Evolutionary conservation across 179 eudicot genomes (phyloP).

Genomic region (Spinacia oleracea): DNA sequence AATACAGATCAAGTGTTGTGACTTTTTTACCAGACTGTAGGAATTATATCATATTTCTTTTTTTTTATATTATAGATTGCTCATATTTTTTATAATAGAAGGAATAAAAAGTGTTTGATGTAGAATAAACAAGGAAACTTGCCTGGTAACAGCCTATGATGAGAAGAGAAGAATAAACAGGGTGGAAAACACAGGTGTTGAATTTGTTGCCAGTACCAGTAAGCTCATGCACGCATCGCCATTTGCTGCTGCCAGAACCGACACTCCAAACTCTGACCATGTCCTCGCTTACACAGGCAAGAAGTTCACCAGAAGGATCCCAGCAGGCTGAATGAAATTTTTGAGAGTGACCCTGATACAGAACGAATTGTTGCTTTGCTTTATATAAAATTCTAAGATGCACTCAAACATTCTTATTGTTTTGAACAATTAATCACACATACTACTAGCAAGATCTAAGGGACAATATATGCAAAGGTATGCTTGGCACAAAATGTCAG

Average conservation of each 20-base stretch:
- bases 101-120: background rate
- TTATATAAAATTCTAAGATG: background rate
- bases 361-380: background rate
- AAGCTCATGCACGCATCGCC: constrained; percentile 45
- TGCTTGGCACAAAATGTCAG: background rate
- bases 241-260: constrained; percentile 35
- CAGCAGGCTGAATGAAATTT: constrained; percentile 46
- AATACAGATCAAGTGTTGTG: background rate
- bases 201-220: constrained; percentile 50
- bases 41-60: background rate
- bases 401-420: background rate
- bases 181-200: constrained; percentile 56
- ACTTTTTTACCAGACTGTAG: background rate
- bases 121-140: constrained; percentile 24
- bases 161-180: constrained; percentile 39
- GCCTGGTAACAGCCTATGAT: constrained; percentile 63
- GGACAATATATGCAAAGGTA: background rate
- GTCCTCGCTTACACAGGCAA: constrained; percentile 58
- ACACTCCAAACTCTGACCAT: constrained; percentile 50
- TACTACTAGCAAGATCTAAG: background rate
- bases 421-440: background rate
- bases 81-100: no score
- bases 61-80: no score
- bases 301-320: constrained; percentile 52
- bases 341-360: constrained; percentile 46